phyloP scores from a whole-genome alignment of 106 monocot species.

The Phalaenopsis aphrodite region DNA sequence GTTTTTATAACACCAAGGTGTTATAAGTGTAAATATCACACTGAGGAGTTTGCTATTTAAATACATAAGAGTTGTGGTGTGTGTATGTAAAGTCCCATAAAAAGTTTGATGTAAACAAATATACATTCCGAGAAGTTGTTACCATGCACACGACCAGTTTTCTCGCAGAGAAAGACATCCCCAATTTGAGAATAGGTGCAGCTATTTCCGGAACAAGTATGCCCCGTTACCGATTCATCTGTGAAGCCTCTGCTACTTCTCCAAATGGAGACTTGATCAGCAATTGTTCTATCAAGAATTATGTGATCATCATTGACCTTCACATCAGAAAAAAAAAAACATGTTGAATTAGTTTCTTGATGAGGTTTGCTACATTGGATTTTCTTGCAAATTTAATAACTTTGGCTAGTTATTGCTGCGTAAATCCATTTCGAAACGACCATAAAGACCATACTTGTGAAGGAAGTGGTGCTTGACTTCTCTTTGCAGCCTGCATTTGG shows the following conservation, averaged over 20 bases:
- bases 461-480: slow-evolving; percentile 92
- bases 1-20: too few relatives aligned
- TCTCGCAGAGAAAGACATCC: slow-evolving; percentile 95
- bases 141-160: slow-evolving; percentile 95
- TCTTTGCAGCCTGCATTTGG: slow-evolving; percentile 97
- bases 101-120: neutral
- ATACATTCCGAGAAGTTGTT: slow-evolving; percentile 6
- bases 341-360: neutral
- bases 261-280: slow-evolving; percentile 98
- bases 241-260: slow-evolving; percentile 77
- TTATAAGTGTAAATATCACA: too few relatives aligned
- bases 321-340: slow-evolving; percentile 13
- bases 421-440: neutral
- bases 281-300: slow-evolving; percentile 82
- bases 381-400: neutral
- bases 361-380: neutral
- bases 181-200: slow-evolving; percentile 82
- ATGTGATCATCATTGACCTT: slow-evolving; percentile 81
- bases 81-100: too few relatives aligned
- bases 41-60: too few relatives aligned
- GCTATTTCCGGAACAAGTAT: slow-evolving; percentile 77
- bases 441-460: slow-evolving; percentile 45
- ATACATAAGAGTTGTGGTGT: too few relatives aligned
- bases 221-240: slow-evolving; percentile 53
- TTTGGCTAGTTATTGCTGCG: neutral